These are phyloP conservation scores for Bretziella fagacearum DNA, from an alignment of 2,329 filamentous ascomycete species.

Conservation along the genomic window DNA sequence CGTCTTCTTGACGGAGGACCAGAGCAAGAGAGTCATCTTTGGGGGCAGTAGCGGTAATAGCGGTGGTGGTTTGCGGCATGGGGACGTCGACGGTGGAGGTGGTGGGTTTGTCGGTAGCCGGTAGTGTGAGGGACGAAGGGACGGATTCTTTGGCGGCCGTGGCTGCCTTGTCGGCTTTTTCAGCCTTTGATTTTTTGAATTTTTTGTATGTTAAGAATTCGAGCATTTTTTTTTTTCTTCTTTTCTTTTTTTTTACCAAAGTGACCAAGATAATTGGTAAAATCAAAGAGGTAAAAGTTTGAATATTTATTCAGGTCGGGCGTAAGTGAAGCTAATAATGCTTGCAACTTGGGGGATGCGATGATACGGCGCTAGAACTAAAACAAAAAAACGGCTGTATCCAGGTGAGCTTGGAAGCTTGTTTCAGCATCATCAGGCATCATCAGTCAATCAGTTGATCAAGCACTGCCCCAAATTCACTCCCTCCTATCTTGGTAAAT, in stretches of 20 bases:
- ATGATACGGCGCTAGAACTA: neutral
- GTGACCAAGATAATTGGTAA: no score
- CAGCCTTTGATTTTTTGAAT: constrained; percentile 39
- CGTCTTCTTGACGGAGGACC: constrained; percentile 39
- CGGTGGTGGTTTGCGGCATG: neutral
- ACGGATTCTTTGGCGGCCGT: no score
- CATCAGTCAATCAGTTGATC: no score
- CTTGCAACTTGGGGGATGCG: constrained; percentile 4
- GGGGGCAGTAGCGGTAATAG: neutral
- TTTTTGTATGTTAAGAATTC: constrained; percentile 48
- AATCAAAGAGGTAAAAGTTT: no score
- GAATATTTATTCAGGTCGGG: no score
- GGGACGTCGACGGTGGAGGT: neutral
- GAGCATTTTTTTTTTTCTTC: no score
- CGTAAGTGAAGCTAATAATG: no score
- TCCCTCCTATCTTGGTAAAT: no score
- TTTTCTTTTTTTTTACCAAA: no score
- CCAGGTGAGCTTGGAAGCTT: neutral
- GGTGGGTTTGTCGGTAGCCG: neutral
- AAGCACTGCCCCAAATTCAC: no score
- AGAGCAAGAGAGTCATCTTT: neutral
- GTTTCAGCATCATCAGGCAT: no score
- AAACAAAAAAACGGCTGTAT: neutral
- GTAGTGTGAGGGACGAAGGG: no score
- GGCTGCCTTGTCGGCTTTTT: constrained; percentile 25